Conservation (phyloP, 768 basidiomycete genomes). For the Termitomyces sp. region DNA sequence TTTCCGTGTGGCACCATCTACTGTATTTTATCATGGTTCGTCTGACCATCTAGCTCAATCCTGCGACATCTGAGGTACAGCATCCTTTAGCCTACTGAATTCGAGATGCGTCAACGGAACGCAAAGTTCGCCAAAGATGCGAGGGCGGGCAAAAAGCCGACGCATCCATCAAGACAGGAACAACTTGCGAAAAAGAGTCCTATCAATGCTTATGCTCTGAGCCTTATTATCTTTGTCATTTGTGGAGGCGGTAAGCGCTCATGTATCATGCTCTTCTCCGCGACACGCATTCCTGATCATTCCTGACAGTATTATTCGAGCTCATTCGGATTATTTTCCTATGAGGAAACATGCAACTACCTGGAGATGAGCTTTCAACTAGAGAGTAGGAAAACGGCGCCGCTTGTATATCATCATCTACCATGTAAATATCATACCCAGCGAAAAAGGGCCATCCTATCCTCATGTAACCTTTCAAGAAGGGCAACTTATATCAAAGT, state of each 20-base stretch:
- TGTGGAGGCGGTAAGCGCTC: constrained; percentile 66
- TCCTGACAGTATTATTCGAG: constrained; percentile 64
- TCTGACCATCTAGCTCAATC: background rate
- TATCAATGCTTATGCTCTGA: constrained; percentile 69
- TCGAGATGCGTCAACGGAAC: constrained; percentile 78
- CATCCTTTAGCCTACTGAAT: constrained; percentile 61
- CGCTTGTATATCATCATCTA: constrained; percentile 12
- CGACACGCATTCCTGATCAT: background rate
- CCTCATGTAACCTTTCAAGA: constrained; percentile 2
- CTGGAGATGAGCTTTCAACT: background rate
- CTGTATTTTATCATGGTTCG: background rate
- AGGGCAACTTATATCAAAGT: constrained; percentile 11
- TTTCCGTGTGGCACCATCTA: background rate
- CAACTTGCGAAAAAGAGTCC: constrained; percentile 67
- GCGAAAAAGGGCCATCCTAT: background rate
- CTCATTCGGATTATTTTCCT: constrained; percentile 61
- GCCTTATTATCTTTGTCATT: constrained; percentile 70
- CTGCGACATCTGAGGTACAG: background rate
- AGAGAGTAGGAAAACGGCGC: constrained; percentile 1
- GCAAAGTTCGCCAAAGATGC: constrained; percentile 73
- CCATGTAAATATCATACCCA: constrained; percentile 10
- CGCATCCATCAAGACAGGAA: constrained; percentile 68
- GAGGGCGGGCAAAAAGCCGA: constrained; percentile 70
- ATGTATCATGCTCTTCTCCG: background rate
- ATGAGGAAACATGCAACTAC: constrained; percentile 21